Base-by-base conservation (phyloP, 2,329 filamentous ascomycete species). In the Eurotiales sp. region DNA sequence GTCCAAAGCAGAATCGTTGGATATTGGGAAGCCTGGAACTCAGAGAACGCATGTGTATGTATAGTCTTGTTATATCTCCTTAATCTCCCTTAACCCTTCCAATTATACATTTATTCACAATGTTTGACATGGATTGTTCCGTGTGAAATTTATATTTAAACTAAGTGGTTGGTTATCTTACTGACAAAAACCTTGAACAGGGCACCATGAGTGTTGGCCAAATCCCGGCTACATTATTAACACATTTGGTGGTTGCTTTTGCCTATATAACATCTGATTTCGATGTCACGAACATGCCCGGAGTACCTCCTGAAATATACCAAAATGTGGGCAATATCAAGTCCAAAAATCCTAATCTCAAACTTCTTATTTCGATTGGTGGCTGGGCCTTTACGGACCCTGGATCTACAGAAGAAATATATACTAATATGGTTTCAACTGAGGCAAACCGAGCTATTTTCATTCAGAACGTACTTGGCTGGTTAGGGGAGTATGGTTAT, bases 191-290 rank as follows among this genome's bases (percentile, higher is more conserved):
- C n/a, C n/a, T n/a, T n/a, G n/a, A n/a, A n/a, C n/a, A 52, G 56
- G 0, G 48, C 27, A 8, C 57, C 11, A 25, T 55, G 21, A n/a
- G 32, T 6, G 45, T 43, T 10, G 44, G 44, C 11, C 45, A 49
- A 19, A 50, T 56, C 30, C 51, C 53, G 30, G 55, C 49, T 29
- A 51, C 30, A 27, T 41, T 55, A 12, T 52, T 59, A 3, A 58
- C 54, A 0, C 57, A 66, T 39, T 42, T 69, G 41, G 68, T 68
- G 52, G 66, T 62, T 32, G 69, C 73, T 0, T 77, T 76, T 51
- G 69, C 65, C 2, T 68, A 64, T 34, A 67, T 77, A 47, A 62
- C 75, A 40, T 68, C 72, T 0, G 45, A 36, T 3, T 72, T 60
- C 36, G 46, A 57, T 1, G 42, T 60, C 1, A 50, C 50, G 0